Conservation (phyloP, 495 filamentous ascomycete genomes). For the Aspergillus cavernicola region DNA sequence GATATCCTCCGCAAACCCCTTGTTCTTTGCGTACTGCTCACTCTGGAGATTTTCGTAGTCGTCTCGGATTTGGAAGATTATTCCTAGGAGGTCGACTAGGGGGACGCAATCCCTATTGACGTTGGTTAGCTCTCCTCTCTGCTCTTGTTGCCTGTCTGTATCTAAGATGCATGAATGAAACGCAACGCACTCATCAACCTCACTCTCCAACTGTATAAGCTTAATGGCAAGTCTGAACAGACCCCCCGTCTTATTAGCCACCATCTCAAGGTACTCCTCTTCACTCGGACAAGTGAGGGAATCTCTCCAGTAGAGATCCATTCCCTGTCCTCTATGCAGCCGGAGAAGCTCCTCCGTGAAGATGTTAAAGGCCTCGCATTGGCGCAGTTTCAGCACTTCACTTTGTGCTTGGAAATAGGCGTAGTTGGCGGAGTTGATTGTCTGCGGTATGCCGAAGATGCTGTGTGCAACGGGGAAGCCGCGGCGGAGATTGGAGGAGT, state of each 20-base stretch:
- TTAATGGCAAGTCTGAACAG: conserved; percentile 81
- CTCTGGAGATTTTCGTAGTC: conserved; percentile 77
- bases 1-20: conserved; percentile 85
- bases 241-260: conserved; percentile 87
- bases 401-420: conserved; percentile 77
- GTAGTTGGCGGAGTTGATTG: conserved; percentile 92
- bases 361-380: background rate
- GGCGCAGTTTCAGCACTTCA: conserved; percentile 50
- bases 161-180: conserved; percentile 30
- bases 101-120: conserved; percentile 56
- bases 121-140: conserved; percentile 21
- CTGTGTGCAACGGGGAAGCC: conserved; percentile 81
- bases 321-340: conserved; percentile 84
- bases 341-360: conserved; percentile 73
- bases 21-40: conserved; percentile 66
- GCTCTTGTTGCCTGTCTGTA: too few relatives aligned
- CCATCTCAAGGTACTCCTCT: conserved; percentile 92
- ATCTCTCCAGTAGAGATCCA: conserved; percentile 93
- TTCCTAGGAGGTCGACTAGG: conserved; percentile 74
- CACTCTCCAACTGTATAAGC: conserved; percentile 63
- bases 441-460: conserved; percentile 86
- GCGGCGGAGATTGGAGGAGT: conserved; percentile 70
- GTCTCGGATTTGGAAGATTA: conserved; percentile 87
- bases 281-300: conserved; percentile 79
- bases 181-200: background rate